Base-by-base conservation (phyloP, 208 protist genomes). In the Acanthamoeba divionensis region DNA sequence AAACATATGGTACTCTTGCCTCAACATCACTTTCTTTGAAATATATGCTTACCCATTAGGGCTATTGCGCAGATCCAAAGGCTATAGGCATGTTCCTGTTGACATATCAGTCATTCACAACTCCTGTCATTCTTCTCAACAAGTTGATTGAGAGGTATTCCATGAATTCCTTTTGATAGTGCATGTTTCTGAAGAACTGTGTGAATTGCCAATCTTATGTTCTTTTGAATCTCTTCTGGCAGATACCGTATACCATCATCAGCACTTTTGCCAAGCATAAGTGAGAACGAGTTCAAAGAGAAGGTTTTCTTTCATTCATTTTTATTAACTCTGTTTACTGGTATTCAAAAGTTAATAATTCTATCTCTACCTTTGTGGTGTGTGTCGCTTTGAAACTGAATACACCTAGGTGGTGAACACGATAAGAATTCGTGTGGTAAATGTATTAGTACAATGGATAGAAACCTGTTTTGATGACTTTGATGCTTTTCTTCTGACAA, bases 31-130 rank as follows among this genome's bases (percentile, higher is more conserved):
- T 24, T 41, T 41, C 33, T 41, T 5, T 4, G 4, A 31, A 50
- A 3, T 9, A 18, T 8, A 24, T 5, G 36, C 41, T 4, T 24
- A 8, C 65, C 5, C 33, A 73, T 15, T 33, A 18, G 38, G 21
- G 10, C 12, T 73, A 73, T 24, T 41, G n/a, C n/a, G 10, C 65
- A 77, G 66, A 79, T 54, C 69, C 69, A 9, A 85, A 85, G 75
- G 60, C 48, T 54, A 85, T 85, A 36, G 52, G 29, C 21, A 52
- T 24, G 55, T 65, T 85, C 12, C 52, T 85, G 9, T 44, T 85
- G n/a, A 85, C 75, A 10, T 85, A 85, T n/a, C 75, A 85, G 52
- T 85, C 75, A 15, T 85, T 85, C 75, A 85, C 75, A 9, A 85
- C 75, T 0, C 75, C 75, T 7, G 48, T 55, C 18, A 36, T 55